Evolutionary conservation across 2,329 filamentous ascomycete species (phyloP).

Genomic region (Chaetomium globosum): DNA sequence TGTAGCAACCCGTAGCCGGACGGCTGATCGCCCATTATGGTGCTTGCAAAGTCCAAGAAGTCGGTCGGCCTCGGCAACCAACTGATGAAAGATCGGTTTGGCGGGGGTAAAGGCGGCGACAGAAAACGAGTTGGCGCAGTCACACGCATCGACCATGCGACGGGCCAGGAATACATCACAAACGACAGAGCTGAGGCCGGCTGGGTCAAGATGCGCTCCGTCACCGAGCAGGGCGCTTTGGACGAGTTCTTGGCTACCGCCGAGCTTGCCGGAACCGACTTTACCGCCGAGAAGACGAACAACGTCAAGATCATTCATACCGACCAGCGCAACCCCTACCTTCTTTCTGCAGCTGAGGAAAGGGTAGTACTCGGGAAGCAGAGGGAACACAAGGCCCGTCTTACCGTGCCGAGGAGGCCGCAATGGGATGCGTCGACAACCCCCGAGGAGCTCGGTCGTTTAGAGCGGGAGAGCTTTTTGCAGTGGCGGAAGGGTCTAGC

Average conservation of each 20-base stretch:
- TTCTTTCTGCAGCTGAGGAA: conserved; percentile 85
- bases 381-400: conserved; percentile 71
- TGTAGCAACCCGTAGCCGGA: conserved; percentile 4
- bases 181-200: conserved; percentile 88
- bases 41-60: conserved; percentile 87
- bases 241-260: conserved; percentile 97
- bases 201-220: conserved; percentile 99
- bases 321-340: conserved; percentile 92
- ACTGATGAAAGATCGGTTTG: conserved; percentile 98
- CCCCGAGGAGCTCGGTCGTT: conserved; percentile 73
- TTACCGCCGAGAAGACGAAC: conserved; percentile 98
- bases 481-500: conserved; percentile 89
- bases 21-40: conserved; percentile 49
- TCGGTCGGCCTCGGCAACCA: conserved; percentile 92
- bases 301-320: conserved; percentile 98
- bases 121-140: conserved; percentile 68
- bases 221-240: conserved; percentile 93
- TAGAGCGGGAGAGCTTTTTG: conserved; percentile 79
- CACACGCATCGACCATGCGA: conserved; percentile 72
- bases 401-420: conserved; percentile 89
- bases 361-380: conserved; percentile 77
- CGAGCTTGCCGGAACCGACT: conserved; percentile 96
- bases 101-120: conserved; percentile 83
- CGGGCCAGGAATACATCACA: conserved; percentile 88
- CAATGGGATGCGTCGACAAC: conserved; percentile 87